Evolutionary conservation across 768 basidiomycete species (phyloP).

Genomic region (Russula vinacea): DNA sequence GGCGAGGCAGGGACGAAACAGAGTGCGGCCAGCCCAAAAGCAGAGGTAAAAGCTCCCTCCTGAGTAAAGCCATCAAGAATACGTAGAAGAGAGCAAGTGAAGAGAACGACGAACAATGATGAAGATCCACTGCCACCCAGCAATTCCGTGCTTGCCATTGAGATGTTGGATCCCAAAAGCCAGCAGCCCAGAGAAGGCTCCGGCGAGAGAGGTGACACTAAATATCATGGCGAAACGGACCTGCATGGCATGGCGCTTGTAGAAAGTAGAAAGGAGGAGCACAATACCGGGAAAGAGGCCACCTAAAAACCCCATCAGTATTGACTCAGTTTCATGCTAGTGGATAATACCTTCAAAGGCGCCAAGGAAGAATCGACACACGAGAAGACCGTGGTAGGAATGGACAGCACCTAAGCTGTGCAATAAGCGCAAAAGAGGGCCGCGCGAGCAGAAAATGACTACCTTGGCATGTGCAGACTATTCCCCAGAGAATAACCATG

Average conservation of each 20-base stretch:
- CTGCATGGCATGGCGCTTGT: slow-evolving; percentile 34
- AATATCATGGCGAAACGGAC: slow-evolving; percentile 44
- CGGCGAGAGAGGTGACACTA: slow-evolving; percentile 46
- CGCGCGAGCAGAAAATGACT: neutral
- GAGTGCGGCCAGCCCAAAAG: slow-evolving; percentile 53
- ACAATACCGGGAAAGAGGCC: slow-evolving; percentile 47
- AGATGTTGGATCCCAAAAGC: slow-evolving; percentile 59
- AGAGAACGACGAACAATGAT: slow-evolving; percentile 43
- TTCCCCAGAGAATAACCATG: slow-evolving; percentile 63
- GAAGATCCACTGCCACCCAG: slow-evolving; percentile 69
- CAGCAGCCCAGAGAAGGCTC: slow-evolving; percentile 62
- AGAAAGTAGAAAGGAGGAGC: slow-evolving; percentile 35
- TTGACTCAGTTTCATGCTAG: neutral
- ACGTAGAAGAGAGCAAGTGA: neutral
- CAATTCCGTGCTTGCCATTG: slow-evolving; percentile 49
- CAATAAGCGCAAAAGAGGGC: neutral
- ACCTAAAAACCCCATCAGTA: slow-evolving; percentile 16
- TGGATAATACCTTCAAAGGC: slow-evolving; percentile 50
- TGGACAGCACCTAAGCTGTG: slow-evolving; percentile 43
- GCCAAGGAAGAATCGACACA: slow-evolving; percentile 50
- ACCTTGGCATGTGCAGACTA: slow-evolving; percentile 63
- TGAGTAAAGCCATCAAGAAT: slow-evolving; percentile 18
- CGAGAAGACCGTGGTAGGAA: slow-evolving; percentile 52
- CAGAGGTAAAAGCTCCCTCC: slow-evolving; percentile 62
- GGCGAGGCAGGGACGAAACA: slow-evolving; percentile 49